A percentile compares a stretch with the other conserved stretches of the same genome.
These are phyloP conservation scores for Yarrowia osloensis DNA, from an alignment of 805 yeast species.

Conservation along the genomic window DNA sequence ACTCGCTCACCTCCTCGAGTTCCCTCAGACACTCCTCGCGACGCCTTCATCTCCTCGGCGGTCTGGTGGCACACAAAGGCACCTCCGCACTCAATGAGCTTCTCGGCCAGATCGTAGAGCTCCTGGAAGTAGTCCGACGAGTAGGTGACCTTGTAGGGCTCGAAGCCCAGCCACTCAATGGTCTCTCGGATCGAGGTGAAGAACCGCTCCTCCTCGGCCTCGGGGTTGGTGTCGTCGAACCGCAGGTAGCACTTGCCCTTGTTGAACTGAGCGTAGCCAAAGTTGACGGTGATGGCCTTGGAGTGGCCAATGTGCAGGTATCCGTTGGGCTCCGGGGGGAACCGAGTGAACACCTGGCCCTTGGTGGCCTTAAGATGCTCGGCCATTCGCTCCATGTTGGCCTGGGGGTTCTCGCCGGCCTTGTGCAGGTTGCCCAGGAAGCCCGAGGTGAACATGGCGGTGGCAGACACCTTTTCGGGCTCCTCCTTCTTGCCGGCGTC, in stretches of 20 bases:
- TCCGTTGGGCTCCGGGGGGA: conserved; percentile 99
- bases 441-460: conserved; percentile 84
- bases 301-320: conserved; percentile 96
- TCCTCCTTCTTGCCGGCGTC: conserved; percentile 33
- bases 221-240: conserved; percentile 98
- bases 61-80: conserved; percentile 96
- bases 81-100: conserved; percentile 63
- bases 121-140: conserved; percentile 93
- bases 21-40: conserved; percentile 92
- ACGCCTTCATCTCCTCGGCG: conserved; percentile 82
- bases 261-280: conserved; percentile 90
- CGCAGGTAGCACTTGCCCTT: conserved; percentile 89
- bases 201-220: conserved; percentile 93
- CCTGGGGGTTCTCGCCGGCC: conserved; percentile 94
- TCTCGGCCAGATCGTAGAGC: conserved; percentile 86
- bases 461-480: conserved; percentile 33
- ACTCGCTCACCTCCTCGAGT: conserved; percentile 89
- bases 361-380: conserved; percentile 76
- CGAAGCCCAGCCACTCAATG: conserved; percentile 91
- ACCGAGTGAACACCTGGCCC: conserved; percentile 87
- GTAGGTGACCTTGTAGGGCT: conserved; percentile 92
- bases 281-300: conserved; percentile 95
- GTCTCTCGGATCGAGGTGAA: conserved; percentile 81
- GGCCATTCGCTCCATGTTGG: conserved; percentile 77
- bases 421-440: conserved; percentile 92